phyloP scores from a whole-genome alignment of 768 basidiomycete species.

The Mrakia frigida region DNA sequence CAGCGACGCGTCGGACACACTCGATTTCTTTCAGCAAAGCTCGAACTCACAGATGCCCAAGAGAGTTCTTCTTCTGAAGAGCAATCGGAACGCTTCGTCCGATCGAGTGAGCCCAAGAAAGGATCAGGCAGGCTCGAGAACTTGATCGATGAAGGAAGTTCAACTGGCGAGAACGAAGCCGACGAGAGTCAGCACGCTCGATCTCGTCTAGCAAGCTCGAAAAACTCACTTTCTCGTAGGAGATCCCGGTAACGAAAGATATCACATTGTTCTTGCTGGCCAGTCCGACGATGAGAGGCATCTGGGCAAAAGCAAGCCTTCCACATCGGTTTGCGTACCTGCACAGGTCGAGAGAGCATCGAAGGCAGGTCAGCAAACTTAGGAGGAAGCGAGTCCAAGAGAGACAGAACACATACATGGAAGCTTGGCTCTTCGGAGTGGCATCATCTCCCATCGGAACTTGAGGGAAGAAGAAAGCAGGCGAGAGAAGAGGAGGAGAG shows the following conservation, averaged over 20 bases:
- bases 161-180: neutral
- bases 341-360: neutral
- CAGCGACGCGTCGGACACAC: neutral
- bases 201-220: neutral
- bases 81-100: neutral
- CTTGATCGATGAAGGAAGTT: neutral
- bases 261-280: conserved; percentile 61
- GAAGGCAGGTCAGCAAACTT: neutral
- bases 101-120: neutral
- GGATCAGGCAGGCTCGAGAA: neutral
- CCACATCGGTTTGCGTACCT: conserved; percentile 36
- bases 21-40: neutral
- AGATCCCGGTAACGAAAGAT: conserved; percentile 55
- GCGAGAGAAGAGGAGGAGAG: neutral
- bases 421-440: neutral
- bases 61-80: neutral
- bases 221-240: conserved; percentile 49
- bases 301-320: conserved; percentile 17
- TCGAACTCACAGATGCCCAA: neutral
- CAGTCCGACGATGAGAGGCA: conserved; percentile 51
- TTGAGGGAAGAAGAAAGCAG: too few relatives aligned
- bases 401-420: neutral
- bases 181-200: neutral
- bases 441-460: too few relatives aligned
- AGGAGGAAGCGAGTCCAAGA: neutral